Percentiles rank a stretch among this genome's conserved stretches.
phyloP scores from a whole-genome alignment of 116 monocot species.

The Cymodocea nodosa region DNA sequence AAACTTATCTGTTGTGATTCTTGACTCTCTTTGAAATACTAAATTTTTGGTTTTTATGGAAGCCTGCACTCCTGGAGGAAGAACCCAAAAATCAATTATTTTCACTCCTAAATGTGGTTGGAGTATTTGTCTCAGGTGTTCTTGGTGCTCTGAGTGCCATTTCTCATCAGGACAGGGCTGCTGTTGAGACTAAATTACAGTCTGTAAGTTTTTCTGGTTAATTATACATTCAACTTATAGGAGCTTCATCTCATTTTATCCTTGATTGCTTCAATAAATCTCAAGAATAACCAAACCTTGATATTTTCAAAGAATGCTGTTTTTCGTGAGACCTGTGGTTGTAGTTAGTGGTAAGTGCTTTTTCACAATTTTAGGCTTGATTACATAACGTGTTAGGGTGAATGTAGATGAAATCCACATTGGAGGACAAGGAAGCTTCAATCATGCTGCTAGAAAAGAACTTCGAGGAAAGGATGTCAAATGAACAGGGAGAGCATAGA shows the following conservation, averaged over 20 bases:
- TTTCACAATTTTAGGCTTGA: background rate
- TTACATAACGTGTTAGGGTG: background rate
- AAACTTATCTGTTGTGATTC: background rate
- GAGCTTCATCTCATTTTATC: background rate
- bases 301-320: too few relatives aligned
- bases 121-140: constrained; percentile 60
- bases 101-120: constrained; percentile 37
- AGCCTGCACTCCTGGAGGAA: constrained; percentile 16
- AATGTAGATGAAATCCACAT: constrained; percentile 35
- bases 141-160: constrained; percentile 57
- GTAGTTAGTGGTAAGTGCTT: too few relatives aligned
- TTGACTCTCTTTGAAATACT: constrained; percentile 3
- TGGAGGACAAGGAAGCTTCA: constrained; percentile 28
- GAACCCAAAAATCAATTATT: constrained; percentile 26
- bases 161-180: constrained; percentile 47
- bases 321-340: background rate
- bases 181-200: constrained; percentile 37
- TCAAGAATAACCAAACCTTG: background rate
- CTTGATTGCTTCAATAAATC: background rate
- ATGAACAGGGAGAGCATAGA: constrained; percentile 33
- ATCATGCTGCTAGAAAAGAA: constrained; percentile 24
- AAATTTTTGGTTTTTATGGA: constrained; percentile 15
- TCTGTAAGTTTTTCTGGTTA: constrained; percentile 28
- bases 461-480: constrained; percentile 27
- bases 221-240: too few relatives aligned